A percentile compares a stretch with the other conserved stretches of the same genome.
Conservation (phyloP, 192 early-diverging fungal species). For the Bifiguratus adelaidae region DNA sequence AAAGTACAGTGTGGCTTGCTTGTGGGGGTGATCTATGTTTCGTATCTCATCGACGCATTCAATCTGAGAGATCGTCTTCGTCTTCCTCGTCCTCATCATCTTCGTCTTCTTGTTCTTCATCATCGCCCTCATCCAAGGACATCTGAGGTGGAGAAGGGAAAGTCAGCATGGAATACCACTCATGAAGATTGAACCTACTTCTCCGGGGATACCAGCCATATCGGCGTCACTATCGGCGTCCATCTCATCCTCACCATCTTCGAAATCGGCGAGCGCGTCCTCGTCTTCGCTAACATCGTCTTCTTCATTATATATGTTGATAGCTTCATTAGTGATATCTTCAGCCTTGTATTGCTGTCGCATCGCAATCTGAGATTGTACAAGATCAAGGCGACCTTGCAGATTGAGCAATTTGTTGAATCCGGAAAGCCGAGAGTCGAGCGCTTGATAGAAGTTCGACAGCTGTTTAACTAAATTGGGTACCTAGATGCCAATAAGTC, state of each 20-base stretch:
- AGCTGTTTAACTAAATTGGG: conserved; percentile 35
- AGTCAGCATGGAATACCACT: background rate
- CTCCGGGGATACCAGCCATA: background rate
- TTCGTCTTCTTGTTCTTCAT: conserved; percentile 7
- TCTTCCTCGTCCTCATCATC: conserved; percentile 11
- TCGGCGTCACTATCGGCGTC: background rate
- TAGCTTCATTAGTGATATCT: conserved; percentile 23
- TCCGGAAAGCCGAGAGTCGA: conserved; percentile 27
- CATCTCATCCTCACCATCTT: conserved; percentile 7
- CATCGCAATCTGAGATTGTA: conserved; percentile 35
- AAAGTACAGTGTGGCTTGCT: too few relatives aligned
- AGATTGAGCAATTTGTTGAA: conserved; percentile 35
- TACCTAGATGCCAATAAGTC: conserved; percentile 7
- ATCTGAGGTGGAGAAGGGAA: background rate
- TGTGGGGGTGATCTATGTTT: background rate
- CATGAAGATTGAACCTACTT: background rate
- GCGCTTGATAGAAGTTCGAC: conserved; percentile 34
- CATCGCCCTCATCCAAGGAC: conserved; percentile 2
- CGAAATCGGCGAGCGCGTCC: conserved; percentile 4
- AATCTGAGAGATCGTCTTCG: conserved; percentile 10
- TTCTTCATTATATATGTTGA: conserved; percentile 34
- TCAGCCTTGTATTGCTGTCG: conserved; percentile 16
- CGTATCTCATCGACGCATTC: background rate
- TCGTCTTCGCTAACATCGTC: conserved; percentile 17
- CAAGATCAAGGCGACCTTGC: conserved; percentile 37